Conservation (phyloP, 176 grass and related monocot genomes). For the Elaeis guineensis region DNA sequence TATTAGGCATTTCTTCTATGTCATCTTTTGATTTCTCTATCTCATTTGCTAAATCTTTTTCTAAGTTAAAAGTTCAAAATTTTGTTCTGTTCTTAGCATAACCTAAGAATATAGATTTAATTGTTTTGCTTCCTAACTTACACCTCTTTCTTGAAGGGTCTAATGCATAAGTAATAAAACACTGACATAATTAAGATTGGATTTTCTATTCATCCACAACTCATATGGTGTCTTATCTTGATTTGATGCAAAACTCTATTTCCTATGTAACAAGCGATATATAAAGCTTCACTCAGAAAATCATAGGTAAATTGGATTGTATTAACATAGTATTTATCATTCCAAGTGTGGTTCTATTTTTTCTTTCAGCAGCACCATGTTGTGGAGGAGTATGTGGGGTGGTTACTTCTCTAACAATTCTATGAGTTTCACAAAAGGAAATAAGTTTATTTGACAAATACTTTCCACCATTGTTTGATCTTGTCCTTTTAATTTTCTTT, state of each 20-base stretch:
- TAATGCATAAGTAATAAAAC: neutral
- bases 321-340: neutral
- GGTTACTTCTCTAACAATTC: too few species aligned
- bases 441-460: too few species aligned
- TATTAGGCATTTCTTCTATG: too few species aligned
- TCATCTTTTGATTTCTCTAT: too few species aligned
- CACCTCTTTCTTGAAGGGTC: neutral
- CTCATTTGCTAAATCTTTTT: too few species aligned
- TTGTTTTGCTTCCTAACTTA: neutral
- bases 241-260: neutral
- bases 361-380: neutral
- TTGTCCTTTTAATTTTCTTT: too few species aligned
- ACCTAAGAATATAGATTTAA: neutral
- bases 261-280: neutral
- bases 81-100: neutral
- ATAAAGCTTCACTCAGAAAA: too few species aligned
- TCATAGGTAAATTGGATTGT: neutral
- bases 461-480: too few species aligned
- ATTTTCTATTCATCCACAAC: too few species aligned
- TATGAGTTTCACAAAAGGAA: too few species aligned
- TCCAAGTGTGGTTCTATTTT: neutral
- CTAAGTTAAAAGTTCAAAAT: neutral
- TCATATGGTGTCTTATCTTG: neutral
- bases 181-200: neutral
- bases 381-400: neutral